These are phyloP conservation scores for Phyllosticta paracitricarpa DNA, from an alignment of 2,329 filamentous ascomycete species.

Conservation along the genomic window DNA sequence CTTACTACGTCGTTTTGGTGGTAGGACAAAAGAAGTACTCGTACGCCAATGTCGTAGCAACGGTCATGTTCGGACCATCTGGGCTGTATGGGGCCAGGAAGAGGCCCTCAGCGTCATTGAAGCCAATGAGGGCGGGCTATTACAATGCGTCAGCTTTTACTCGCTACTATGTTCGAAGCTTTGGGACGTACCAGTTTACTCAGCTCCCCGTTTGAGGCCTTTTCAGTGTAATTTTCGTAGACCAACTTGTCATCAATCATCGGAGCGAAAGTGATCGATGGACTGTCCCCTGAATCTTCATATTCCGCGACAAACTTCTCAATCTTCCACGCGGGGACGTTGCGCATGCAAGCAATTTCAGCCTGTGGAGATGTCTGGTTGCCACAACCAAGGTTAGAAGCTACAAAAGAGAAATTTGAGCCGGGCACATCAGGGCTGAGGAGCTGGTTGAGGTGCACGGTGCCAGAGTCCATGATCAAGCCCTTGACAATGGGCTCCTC, in stretches of 20 bases:
- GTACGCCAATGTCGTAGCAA: constrained; percentile 16
- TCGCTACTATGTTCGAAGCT: not conserved
- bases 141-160: not conserved
- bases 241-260: constrained; percentile 22
- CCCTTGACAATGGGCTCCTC: constrained; percentile 40
- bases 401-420: constrained; percentile 31
- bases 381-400: constrained; percentile 26
- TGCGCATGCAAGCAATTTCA: constrained; percentile 29
- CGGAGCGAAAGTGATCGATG: constrained; percentile 20
- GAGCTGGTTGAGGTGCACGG: constrained; percentile 24
- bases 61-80: constrained; percentile 18
- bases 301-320: constrained; percentile 24
- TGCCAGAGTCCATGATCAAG: constrained; percentile 41
- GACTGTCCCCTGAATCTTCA: constrained; percentile 18
- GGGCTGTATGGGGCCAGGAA: constrained; percentile 24
- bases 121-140: constrained; percentile 29
- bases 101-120: constrained; percentile 24
- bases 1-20: constrained; percentile 18
- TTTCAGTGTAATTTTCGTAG: constrained; percentile 27
- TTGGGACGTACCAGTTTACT: not conserved
- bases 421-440: constrained; percentile 18
- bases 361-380: constrained; percentile 13
- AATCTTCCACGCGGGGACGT: constrained; percentile 20
- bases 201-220: constrained; percentile 18
- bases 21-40: constrained; percentile 22